Evolutionary conservation across 495 filamentous ascomycete genomes (phyloP).

Genomic region (Hypoxylon trugodes): DNA sequence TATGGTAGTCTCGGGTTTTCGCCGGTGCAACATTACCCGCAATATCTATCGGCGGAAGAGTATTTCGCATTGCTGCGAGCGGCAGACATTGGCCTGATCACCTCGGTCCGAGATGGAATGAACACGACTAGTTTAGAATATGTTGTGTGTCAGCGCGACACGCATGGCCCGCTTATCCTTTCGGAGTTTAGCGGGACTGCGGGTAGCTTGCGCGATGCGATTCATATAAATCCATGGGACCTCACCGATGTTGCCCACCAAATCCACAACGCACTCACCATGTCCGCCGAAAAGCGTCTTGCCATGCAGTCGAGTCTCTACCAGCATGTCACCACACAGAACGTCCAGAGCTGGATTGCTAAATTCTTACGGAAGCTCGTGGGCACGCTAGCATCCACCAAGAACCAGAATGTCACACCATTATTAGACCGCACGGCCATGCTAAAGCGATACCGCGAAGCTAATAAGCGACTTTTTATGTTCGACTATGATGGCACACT

Average conservation of each 20-base stretch:
- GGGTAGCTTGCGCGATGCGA: conserved; percentile 80
- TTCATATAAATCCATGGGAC: conserved; percentile 96
- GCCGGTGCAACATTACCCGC: conserved; percentile 90
- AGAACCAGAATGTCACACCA: conserved; percentile 78
- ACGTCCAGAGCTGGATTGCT: conserved; percentile 82
- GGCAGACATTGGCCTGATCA: conserved; percentile 89
- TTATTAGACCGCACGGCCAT: conserved; percentile 76
- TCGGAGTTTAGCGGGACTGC: conserved; percentile 97
- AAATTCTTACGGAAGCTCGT: conserved; percentile 78
- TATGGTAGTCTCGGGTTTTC: conserved; percentile 86
- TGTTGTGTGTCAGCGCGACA: conserved; percentile 86
- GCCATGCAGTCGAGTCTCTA: conserved; percentile 72
- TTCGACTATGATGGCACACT: conserved; percentile 99
- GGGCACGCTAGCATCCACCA: conserved; percentile 77
- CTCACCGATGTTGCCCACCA: conserved; percentile 78
- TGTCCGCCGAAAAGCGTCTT: conserved; percentile 69
- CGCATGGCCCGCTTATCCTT: conserved; percentile 84
- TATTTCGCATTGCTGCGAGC: conserved; percentile 90
- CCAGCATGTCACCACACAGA: conserved; percentile 81
- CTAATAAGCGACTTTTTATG: conserved; percentile 85
- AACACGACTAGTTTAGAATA: conserved; percentile 96
- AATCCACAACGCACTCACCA: conserved; percentile 79
- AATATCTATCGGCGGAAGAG: conserved; percentile 85
- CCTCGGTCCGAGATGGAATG: conserved; percentile 93
- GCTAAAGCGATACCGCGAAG: conserved; percentile 73